Base-by-base conservation (phyloP, 1,139 yeast genomes). In the Zygosaccharomyces pseudobailii region DNA sequence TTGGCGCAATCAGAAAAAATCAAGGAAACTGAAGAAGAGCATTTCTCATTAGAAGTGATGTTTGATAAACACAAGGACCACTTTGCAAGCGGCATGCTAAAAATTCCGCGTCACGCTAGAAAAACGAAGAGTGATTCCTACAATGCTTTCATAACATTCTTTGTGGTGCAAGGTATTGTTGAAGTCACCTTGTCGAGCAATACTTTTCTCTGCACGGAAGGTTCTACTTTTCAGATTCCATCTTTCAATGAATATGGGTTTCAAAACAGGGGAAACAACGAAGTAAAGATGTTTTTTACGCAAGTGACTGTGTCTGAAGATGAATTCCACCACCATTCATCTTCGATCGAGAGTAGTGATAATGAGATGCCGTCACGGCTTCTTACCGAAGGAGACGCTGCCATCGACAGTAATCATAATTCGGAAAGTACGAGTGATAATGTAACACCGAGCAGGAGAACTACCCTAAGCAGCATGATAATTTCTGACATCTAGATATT, bases 201-300 rank as follows among this genome's bases (percentile, higher is more conserved):
- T 24, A 73, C 70, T 21, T 87, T 90, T 60, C 70, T 80, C 5
- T 85, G 84, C 6, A 75, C 79, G 0, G 71, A 75, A 52, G 96
- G 96, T 1, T 86, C 95, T 48, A 78, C 92, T 1, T 83, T 89
- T 58, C 87, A 85, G 56, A 76, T 89, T 3, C 97, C 97, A 0
- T 76, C 84, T 68, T 84, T 83, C 4, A 87, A 85, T 60, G 73
- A 75, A 42, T 88, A 87, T 63, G 78, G 85, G 49, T 71, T 85
- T 62, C 70, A 72, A 51, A 80, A 87, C 59, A 71, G 73, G 36
- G 86, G 88, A 0, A 70, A 71, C 43, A 72, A 70, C 9, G 73
- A 74, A 27, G 88, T 85, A 0, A 74, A 76, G 50, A 60, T 89
- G 62, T 87, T 86, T 65, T 88, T 88, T 63, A 90, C 87, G 2